Base-by-base conservation (phyloP, 2,329 filamentous ascomycete genomes). In the Phaeosphaeria sp. region DNA sequence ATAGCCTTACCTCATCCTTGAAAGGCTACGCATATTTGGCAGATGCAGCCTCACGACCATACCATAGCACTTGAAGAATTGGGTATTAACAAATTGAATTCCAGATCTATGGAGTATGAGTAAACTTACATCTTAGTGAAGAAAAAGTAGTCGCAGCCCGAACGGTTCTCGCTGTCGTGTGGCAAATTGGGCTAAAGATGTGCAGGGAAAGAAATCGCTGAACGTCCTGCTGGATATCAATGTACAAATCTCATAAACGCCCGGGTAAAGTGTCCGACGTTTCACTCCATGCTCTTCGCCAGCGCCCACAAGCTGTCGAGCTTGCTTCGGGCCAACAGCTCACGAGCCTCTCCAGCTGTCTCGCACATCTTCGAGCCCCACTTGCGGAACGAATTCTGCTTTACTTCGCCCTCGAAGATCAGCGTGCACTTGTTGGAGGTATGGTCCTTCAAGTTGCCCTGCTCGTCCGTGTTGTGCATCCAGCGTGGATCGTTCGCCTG, bases 301-400 rank as follows among this genome's bases (percentile, higher is more conserved):
- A 95, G 79, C 9, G 90, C 90, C 95, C 95, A 99, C 72, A 99
- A 94, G 69, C 90, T 96, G 69, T 98, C 94, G 85, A 98, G 91
- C 82, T 96, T 97, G 6, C 88, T 87, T 66, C 92, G 86, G 13
- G 87, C 81, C 61, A 99, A 78, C 21, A 89, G 84, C 67, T 97
- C 92, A 74, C 91, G 90, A 5, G 94, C 95, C 73, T 96, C 91
- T 11, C 89, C 86, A 75, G 99, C 95, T 2, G 91, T 94, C 79
- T 98, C 95, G 77, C 93, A 97, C n/a, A 95, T 88, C 74, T 92
- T 90, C 22, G 79, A 79, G 61, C 89, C 93, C 91, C 94, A 98
- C 73, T 92, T 93, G 64, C 91, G 88, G 75, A 98, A 99, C 0
- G 84, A 87, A 49, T 91, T 85, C 30, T 85, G 82, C 76, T 94